Percentiles rank a stretch among this genome's conserved stretches.
Evolutionary conservation across 140 eudicot genomes (phyloP).

Genomic region (Oenanthe javanica): DNA sequence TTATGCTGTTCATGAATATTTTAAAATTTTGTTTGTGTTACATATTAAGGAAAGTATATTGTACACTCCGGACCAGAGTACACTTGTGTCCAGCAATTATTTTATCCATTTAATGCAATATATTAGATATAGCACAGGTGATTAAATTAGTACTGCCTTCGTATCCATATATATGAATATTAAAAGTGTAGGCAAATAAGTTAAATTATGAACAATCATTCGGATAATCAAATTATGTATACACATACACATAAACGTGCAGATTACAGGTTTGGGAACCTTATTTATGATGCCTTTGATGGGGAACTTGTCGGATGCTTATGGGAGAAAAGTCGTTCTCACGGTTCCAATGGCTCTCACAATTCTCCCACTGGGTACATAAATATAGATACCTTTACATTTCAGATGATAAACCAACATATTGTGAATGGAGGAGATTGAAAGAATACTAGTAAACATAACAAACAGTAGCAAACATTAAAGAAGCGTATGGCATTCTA

Average conservation of each 20-base stretch:
- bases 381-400: neutral
- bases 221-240: neutral
- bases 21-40: neutral
- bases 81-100: neutral
- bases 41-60: neutral
- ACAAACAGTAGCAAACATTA: neutral
- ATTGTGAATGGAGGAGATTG: neutral
- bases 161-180: neutral
- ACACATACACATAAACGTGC: neutral
- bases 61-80: neutral
- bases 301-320: slow-evolving; percentile 65
- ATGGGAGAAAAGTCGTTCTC: slow-evolving; percentile 86
- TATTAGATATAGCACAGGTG: neutral
- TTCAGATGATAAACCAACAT: neutral
- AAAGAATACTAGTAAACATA: neutral
- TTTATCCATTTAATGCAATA: neutral
- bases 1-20: neutral
- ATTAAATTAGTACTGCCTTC: neutral
- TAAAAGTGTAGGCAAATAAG: neutral
- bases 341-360: slow-evolving; percentile 66
- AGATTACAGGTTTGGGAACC: slow-evolving; percentile 81
- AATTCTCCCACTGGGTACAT: slow-evolving; percentile 62
- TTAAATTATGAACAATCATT: neutral
- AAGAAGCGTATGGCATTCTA: neutral
- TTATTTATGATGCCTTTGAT: slow-evolving; percentile 77